Evolutionary conservation across 805 yeast genomes (phyloP).

Genomic region (Metschnikowia cerradonensis): DNA sequence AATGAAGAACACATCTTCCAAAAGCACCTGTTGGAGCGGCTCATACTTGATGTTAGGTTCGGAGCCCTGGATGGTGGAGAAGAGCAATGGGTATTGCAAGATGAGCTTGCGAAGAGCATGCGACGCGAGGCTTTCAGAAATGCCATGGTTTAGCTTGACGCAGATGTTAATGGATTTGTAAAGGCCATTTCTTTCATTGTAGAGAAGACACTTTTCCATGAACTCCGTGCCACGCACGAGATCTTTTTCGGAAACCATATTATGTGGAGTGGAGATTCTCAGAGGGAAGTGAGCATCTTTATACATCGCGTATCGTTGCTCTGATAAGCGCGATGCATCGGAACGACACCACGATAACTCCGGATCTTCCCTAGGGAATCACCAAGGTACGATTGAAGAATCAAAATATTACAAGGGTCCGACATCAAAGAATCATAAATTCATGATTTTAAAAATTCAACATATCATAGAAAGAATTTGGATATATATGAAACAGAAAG

Average conservation of each 20-base stretch:
- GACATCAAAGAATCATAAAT: no score
- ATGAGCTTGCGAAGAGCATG: constrained; percentile 9
- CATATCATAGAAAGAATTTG: no score
- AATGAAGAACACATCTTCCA: constrained; percentile 6
- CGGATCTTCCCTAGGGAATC: no score
- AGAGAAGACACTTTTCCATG: constrained; percentile 7
- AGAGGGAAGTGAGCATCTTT: background rate
- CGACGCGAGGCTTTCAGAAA: constrained; percentile 3
- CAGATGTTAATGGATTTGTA: constrained; percentile 9
- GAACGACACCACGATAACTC: background rate
- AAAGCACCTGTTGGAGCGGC: constrained; percentile 6
- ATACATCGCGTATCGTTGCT: background rate
- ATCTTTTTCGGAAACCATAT: constrained; percentile 4
- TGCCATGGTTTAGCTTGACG: constrained; percentile 4
- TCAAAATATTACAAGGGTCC: no score
- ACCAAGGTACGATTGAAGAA: no score
- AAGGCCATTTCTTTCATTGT: constrained; percentile 7
- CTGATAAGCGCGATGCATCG: background rate
- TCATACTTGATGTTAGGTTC: constrained; percentile 8
- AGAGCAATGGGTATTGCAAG: constrained; percentile 10
- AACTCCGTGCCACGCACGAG: constrained; percentile 8
- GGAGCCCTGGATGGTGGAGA: constrained; percentile 5
- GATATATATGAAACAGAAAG: no score
- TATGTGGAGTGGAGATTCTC: no score
- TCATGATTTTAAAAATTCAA: no score